phyloP scores from a whole-genome alignment of 1,284 basidiomycete genomes.

The Cutaneotrichosporon daszewskae region DNA sequence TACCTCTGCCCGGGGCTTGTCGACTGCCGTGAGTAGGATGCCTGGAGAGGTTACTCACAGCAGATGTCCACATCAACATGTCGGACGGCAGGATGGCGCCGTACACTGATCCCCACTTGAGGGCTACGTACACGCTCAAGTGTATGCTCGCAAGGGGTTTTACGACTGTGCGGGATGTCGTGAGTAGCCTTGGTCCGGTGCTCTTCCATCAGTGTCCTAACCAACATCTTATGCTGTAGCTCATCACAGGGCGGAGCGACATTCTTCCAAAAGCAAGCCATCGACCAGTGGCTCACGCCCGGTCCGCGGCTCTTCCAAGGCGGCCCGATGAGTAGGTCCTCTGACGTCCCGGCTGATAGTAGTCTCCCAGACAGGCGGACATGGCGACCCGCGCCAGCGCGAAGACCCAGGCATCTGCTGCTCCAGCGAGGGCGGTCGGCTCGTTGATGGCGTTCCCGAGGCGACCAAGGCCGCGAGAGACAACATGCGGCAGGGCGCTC shows the following conservation, averaged over 20 bases:
- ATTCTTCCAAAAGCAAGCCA: constrained; percentile 15
- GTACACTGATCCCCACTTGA: constrained; percentile 16
- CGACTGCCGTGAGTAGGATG: constrained; percentile 23
- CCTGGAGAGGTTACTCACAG: too few species aligned
- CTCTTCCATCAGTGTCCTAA: too few species aligned
- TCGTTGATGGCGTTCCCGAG: constrained; percentile 9
- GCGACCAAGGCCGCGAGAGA: constrained; percentile 2
- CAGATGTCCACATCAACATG: constrained; percentile 25
- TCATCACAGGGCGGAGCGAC: constrained; percentile 15
- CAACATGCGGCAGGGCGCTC: constrained; percentile 16
- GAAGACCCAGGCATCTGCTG: constrained; percentile 1
- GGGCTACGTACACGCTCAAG: constrained; percentile 40
- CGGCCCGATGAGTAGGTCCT: constrained; percentile 6
- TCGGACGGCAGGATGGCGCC: constrained; percentile 12
- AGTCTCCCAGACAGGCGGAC: constrained; percentile 17
- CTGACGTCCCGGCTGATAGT: constrained; percentile 1
- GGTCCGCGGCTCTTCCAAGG: constrained; percentile 19
- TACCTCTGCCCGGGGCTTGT: constrained; percentile 21
- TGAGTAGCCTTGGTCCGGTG: too few species aligned
- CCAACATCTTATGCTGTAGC: too few species aligned
- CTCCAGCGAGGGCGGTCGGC: not conserved
- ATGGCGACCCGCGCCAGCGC: constrained; percentile 11
- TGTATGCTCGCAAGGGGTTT: constrained; percentile 53
- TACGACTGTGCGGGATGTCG: constrained; percentile 51
- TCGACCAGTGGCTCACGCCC: constrained; percentile 21